Percentiles rank a stretch among this genome's conserved stretches.
Conservation (phyloP, 495 filamentous ascomycete species). For the Annulohypoxylon nitens region DNA sequence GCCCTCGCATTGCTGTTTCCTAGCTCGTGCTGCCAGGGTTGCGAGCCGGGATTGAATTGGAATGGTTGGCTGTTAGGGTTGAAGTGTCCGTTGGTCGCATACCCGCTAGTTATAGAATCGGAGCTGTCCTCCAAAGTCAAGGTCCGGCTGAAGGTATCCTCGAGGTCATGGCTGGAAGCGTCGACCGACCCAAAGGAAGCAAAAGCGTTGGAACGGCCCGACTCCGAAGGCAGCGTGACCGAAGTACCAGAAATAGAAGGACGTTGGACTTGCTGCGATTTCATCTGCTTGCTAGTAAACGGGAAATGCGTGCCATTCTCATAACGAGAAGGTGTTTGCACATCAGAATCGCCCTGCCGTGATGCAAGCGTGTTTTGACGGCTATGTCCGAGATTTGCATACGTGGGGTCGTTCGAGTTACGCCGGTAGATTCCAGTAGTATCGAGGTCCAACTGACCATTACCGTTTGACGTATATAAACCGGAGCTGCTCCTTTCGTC, state of each 20-base stretch:
- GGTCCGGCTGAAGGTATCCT: conserved; percentile 32
- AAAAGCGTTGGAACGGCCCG: conserved; percentile 28
- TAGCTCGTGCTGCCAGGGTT: conserved; percentile 54
- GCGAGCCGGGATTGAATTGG: conserved; percentile 55
- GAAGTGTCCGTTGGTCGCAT: conserved; percentile 37
- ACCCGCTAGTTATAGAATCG: conserved; percentile 6
- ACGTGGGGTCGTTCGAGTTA: conserved; percentile 46
- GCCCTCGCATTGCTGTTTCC: conserved; percentile 34
- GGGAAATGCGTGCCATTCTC: conserved; percentile 29
- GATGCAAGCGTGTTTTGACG: conserved; percentile 31
- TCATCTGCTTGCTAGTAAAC: conserved; percentile 19
- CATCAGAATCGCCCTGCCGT: conserved; percentile 37
- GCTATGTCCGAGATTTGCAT: conserved; percentile 29
- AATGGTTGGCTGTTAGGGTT: conserved; percentile 44
- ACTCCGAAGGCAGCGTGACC: conserved; percentile 31
- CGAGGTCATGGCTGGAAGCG: conserved; percentile 32
- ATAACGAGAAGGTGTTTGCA: conserved; percentile 36
- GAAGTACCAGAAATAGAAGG: conserved; percentile 43
- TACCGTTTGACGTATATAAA: conserved; percentile 32
- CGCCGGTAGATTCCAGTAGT: conserved; percentile 31
- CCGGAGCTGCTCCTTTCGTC: conserved; percentile 28
- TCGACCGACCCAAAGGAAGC: conserved; percentile 26
- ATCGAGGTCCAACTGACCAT: conserved; percentile 31
- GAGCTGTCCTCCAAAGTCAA: conserved; percentile 36
- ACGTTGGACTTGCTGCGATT: conserved; percentile 33